These are phyloP conservation scores for Calendula officinalis DNA, from an alignment of 129 eudicot genomes.

Conservation along the genomic window DNA sequence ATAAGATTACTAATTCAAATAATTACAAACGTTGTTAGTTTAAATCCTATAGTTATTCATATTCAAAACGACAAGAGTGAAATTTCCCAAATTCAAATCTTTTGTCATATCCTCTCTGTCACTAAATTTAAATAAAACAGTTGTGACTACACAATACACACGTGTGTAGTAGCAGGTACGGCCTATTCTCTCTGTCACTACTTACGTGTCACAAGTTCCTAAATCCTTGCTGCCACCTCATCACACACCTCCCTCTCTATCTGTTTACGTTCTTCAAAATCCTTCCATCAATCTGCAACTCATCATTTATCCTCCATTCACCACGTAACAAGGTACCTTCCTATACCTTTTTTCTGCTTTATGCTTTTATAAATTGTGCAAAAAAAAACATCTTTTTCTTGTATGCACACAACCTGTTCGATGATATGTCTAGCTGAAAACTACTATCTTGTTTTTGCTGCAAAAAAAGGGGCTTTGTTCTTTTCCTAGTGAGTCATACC, in stretches of 20 bases:
- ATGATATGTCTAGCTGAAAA: conserved; percentile 27
- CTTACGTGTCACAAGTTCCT: conserved; percentile 10
- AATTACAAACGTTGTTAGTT: neutral
- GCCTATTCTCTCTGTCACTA: conserved; percentile 1
- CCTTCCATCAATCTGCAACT: neutral
- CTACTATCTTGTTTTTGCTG: neutral
- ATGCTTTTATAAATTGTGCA: neutral
- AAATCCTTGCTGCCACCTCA: neutral
- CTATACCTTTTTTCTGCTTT: neutral
- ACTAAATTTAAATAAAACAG: neutral
- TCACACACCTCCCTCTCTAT: neutral
- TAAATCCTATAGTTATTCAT: neutral
- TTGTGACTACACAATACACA: neutral
- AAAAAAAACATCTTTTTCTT: conserved; percentile 2
- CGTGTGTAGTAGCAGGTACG: neutral
- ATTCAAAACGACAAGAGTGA: neutral
- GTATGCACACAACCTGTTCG: conserved; percentile 17
- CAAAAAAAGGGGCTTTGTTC: neutral
- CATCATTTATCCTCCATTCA: neutral
- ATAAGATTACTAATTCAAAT: neutral
- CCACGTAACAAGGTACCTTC: conserved; percentile 7
- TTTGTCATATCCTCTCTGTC: neutral
- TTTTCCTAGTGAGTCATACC: neutral
- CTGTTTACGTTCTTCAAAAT: neutral
- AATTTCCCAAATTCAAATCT: neutral